These are phyloP conservation scores for Plasmodium cynomolgi DNA, from an alignment of 169 alveolate species.

Conservation along the genomic window DNA sequence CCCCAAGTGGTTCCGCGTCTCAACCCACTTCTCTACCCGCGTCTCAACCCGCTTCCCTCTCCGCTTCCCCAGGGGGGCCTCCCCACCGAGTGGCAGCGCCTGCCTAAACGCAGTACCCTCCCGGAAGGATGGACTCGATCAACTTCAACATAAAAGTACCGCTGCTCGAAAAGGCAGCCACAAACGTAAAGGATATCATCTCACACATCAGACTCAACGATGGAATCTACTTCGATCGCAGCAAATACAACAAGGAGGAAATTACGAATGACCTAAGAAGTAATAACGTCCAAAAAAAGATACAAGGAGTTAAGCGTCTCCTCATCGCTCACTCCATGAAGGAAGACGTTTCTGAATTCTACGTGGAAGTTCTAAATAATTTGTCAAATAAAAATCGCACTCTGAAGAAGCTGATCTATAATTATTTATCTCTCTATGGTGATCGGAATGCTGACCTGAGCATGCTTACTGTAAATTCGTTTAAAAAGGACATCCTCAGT, in stretches of 20 bases:
- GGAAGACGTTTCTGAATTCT: conserved; percentile 82
- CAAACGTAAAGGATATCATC: conserved; percentile 72
- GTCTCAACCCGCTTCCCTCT: too few species aligned
- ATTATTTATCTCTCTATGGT: conserved; percentile 84
- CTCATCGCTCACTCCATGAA: conserved; percentile 82
- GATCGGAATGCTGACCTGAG: conserved; percentile 81
- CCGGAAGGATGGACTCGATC: conserved; percentile 5
- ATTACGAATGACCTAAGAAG: conserved; percentile 65
- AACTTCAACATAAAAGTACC: conserved; percentile 56
- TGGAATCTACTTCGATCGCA: conserved; percentile 73
- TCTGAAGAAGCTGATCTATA: conserved; percentile 84
- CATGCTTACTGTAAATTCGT: conserved; percentile 84
- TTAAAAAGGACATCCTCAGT: conserved; percentile 85
- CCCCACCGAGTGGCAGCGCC: not conserved
- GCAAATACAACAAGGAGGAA: conserved; percentile 29
- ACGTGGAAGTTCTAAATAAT: conserved; percentile 87
- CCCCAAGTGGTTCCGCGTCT: not conserved
- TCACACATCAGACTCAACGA: conserved; percentile 65
- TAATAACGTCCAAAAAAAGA: conserved; percentile 78
- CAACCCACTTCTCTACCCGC: not conserved
- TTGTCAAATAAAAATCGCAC: conserved; percentile 82
- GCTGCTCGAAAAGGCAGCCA: conserved; percentile 75
- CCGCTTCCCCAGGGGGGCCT: too few species aligned
- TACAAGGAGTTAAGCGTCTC: conserved; percentile 84
- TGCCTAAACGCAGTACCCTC: not conserved